A percentile compares a stretch with the other conserved stretches of the same genome.
phyloP scores from a whole-genome alignment of 306 rosid genomes.

The Glycine latifolia region DNA sequence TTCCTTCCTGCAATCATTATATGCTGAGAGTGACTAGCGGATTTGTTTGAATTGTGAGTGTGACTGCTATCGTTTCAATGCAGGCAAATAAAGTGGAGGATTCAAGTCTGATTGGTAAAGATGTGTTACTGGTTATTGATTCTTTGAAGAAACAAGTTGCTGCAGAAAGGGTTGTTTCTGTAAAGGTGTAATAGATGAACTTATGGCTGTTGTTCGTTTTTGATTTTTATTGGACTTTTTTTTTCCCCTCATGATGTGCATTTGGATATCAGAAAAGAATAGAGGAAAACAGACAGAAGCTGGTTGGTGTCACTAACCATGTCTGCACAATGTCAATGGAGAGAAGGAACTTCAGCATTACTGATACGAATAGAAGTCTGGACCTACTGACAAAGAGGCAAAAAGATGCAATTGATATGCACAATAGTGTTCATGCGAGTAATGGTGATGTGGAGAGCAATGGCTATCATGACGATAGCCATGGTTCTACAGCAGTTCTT shows the following conservation, averaged over 20 bases:
- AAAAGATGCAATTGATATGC: conserved; percentile 86
- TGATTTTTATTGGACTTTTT: conserved; percentile 27
- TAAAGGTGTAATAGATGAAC: conserved; percentile 62
- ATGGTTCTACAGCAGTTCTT: conserved; percentile 92
- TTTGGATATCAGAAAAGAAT: conserved; percentile 71
- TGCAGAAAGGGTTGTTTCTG: conserved; percentile 59
- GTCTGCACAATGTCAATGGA: conserved; percentile 65
- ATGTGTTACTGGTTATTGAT: conserved; percentile 70
- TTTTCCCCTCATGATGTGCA: background rate
- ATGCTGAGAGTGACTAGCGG: background rate
- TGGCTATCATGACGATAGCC: conserved; percentile 73
- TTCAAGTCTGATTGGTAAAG: conserved; percentile 51
- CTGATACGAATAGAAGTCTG: conserved; percentile 52
- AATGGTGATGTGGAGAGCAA: conserved; percentile 65
- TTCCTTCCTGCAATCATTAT: background rate
- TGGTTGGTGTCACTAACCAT: conserved; percentile 67
- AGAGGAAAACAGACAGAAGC: conserved; percentile 81
- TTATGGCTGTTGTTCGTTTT: conserved; percentile 24
- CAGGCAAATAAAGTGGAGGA: conserved; percentile 58
- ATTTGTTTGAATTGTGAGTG: conserved; percentile 24
- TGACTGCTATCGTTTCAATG: conserved; percentile 32
- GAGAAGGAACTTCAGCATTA: conserved; percentile 54
- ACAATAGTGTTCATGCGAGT: conserved; percentile 72
- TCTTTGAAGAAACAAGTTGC: conserved; percentile 81
- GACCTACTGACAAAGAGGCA: conserved; percentile 84